Percentiles rank a stretch among this genome's conserved stretches.
Conservation (phyloP, 2,329 filamentous ascomycete genomes). For the Colletotrichum cuscutae region DNA sequence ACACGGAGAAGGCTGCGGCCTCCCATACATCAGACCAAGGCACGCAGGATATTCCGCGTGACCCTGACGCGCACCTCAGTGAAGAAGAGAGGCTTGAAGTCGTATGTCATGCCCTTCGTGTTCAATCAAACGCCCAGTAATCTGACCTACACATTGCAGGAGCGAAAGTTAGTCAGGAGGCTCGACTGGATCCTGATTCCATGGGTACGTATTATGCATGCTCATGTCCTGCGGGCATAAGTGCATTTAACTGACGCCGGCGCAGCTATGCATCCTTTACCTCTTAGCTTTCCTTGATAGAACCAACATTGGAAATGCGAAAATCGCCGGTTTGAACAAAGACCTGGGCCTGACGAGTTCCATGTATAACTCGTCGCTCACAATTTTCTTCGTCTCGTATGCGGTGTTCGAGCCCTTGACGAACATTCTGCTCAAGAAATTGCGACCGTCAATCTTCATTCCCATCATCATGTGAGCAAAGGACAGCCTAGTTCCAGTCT, state of each 20-base stretch:
- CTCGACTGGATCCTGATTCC: slow-evolving; percentile 21
- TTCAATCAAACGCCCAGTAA: background rate
- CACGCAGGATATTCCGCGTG: background rate
- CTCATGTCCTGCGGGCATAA: no score
- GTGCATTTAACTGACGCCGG: background rate
- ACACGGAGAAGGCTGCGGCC: background rate
- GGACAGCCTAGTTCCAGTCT: background rate
- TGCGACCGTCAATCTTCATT: slow-evolving; percentile 82
- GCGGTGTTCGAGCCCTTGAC: slow-evolving; percentile 76
- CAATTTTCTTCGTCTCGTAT: slow-evolving; percentile 77
- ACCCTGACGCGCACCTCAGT: slow-evolving; percentile 1
- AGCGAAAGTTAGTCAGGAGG: background rate
- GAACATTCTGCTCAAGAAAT: slow-evolving; percentile 81
- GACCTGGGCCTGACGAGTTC: slow-evolving; percentile 56
- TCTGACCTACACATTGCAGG: background rate
- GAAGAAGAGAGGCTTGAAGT: background rate
- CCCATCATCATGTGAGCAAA: slow-evolving; percentile 76
- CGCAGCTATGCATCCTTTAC: slow-evolving; percentile 63
- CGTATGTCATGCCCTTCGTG: background rate
- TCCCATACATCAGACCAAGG: background rate
- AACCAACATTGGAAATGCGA: slow-evolving; percentile 62
- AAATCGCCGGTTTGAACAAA: slow-evolving; percentile 51
- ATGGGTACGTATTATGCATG: background rate
- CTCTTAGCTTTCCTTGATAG: slow-evolving; percentile 67
- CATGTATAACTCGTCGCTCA: slow-evolving; percentile 69